A percentile compares a stretch with the other conserved stretches of the same genome.
phyloP scores from a whole-genome alignment of 805 yeast species.

The Saccharomyces mikatae region DNA sequence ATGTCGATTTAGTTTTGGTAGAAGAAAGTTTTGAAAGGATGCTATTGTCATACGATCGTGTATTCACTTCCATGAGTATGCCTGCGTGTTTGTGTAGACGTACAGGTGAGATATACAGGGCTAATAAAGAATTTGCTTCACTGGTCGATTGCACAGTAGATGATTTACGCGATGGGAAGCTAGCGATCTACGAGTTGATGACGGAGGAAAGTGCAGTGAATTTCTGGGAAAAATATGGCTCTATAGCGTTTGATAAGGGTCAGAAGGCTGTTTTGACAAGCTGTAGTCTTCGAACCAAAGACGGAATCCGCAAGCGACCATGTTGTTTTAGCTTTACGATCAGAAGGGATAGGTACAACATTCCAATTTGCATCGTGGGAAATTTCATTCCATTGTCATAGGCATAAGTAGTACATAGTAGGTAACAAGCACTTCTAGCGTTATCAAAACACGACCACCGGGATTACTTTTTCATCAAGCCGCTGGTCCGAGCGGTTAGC shows the following conservation, averaged over 20 bases:
- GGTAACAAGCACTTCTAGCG: not conserved
- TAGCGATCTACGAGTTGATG: conserved; percentile 90
- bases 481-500: not conserved
- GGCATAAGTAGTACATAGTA: not conserved
- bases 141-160: conserved; percentile 84
- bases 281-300: conserved; percentile 76
- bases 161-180: conserved; percentile 82
- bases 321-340: conserved; percentile 95
- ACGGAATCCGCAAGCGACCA: conserved; percentile 68
- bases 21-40: conserved; percentile 92
- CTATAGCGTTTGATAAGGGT: conserved; percentile 90
- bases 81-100: conserved; percentile 97
- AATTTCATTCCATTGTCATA: conserved; percentile 73
- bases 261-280: conserved; percentile 92
- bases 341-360: conserved; percentile 83
- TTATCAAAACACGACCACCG: no score
- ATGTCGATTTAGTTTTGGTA: conserved; percentile 82
- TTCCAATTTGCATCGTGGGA: conserved; percentile 93
- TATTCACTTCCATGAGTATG: conserved; percentile 93
- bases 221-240: conserved; percentile 96
- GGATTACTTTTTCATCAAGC: not conserved
- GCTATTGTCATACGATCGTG: conserved; percentile 88
- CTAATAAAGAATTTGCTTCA: conserved; percentile 92
- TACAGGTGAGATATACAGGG: conserved; percentile 91
- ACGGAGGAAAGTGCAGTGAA: conserved; percentile 93